phyloP scores from a whole-genome alignment of 106 monocot species.

The Dendrobium catenatum region DNA sequence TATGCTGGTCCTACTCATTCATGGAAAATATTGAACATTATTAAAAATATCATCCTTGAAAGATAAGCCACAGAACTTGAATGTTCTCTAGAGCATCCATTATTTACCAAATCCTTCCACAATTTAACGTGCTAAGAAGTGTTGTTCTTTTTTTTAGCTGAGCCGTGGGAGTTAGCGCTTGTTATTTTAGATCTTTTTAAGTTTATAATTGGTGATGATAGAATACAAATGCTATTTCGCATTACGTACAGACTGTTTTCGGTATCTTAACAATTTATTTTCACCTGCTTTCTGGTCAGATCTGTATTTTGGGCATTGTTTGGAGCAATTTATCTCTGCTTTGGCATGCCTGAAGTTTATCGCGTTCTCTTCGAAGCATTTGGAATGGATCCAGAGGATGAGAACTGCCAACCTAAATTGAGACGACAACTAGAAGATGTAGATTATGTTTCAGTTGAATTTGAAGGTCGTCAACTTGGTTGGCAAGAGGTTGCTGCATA shows the following conservation, averaged over 20 bases:
- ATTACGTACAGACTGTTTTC: background rate
- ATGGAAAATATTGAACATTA: too few species aligned
- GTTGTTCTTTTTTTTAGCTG: too few species aligned
- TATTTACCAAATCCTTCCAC: too few species aligned
- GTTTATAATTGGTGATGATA: too few species aligned
- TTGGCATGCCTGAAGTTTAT: conserved; percentile 97
- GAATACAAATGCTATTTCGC: background rate
- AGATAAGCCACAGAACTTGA: too few species aligned
- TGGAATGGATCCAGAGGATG: conserved; percentile 96
- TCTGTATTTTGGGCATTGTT: conserved; percentile 96
- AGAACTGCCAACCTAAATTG: conserved; percentile 82
- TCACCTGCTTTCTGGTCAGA: conserved; percentile 23
- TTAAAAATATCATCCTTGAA: too few species aligned
- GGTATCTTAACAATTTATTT: background rate
- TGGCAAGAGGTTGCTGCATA: conserved; percentile 95
- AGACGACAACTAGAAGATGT: conserved; percentile 91
- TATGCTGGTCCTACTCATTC: too few species aligned
- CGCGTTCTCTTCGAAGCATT: conserved; percentile 94
- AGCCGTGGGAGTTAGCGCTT: too few species aligned
- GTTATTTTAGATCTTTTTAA: too few species aligned
- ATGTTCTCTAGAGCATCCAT: too few species aligned
- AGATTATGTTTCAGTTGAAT: conserved; percentile 92
- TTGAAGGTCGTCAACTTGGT: conserved; percentile 68
- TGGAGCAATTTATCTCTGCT: conserved; percentile 95
- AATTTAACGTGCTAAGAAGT: too few species aligned